Conservation (phyloP, 176 grass and related monocot genomes). For the Oryza punctata region DNA sequence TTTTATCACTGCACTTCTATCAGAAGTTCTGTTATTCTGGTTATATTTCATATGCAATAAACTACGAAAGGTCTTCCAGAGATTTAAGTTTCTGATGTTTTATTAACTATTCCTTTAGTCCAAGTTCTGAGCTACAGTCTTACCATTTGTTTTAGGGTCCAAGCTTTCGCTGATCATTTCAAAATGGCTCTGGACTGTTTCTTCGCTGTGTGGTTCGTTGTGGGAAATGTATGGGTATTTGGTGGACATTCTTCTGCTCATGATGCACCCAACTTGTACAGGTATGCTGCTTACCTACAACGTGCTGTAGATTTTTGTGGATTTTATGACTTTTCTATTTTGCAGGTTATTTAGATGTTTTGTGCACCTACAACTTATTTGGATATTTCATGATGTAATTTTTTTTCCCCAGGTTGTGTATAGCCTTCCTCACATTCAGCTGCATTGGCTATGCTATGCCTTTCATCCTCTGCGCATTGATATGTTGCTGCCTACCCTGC, state of each 20-base stretch:
- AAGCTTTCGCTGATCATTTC: slow-evolving; percentile 80
- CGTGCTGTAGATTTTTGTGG: slow-evolving; percentile 6
- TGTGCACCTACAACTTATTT: slow-evolving; percentile 15
- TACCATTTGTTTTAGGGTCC: slow-evolving; percentile 53
- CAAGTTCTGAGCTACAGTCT: slow-evolving; percentile 12
- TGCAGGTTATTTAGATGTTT: not conserved
- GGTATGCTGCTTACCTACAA: slow-evolving; percentile 49
- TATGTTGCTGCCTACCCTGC: slow-evolving; percentile 97
- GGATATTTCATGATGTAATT: slow-evolving; percentile 40
- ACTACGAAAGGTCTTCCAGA: not conserved
- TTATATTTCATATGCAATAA: slow-evolving; percentile 1
- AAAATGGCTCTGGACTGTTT: slow-evolving; percentile 97
- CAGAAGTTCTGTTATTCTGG: slow-evolving; percentile 13
- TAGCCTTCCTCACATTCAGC: slow-evolving; percentile 97
- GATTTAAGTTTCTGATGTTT: slow-evolving; percentile 11
- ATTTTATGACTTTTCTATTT: slow-evolving; percentile 11
- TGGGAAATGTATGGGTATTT: slow-evolving; percentile 97
- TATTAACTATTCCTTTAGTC: not conserved
- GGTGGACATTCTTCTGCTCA: slow-evolving; percentile 80
- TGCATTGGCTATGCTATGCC: slow-evolving; percentile 97
- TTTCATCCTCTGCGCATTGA: slow-evolving; percentile 86
- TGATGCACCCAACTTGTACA: slow-evolving; percentile 83
- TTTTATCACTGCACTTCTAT: slow-evolving; percentile 1
- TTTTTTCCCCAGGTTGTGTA: slow-evolving; percentile 82
- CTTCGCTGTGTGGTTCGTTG: slow-evolving; percentile 98